A percentile compares a stretch with the other conserved stretches of the same genome.
phyloP scores from a whole-genome alignment of 1,284 basidiomycete genomes.

The Puccinia hordei region DNA sequence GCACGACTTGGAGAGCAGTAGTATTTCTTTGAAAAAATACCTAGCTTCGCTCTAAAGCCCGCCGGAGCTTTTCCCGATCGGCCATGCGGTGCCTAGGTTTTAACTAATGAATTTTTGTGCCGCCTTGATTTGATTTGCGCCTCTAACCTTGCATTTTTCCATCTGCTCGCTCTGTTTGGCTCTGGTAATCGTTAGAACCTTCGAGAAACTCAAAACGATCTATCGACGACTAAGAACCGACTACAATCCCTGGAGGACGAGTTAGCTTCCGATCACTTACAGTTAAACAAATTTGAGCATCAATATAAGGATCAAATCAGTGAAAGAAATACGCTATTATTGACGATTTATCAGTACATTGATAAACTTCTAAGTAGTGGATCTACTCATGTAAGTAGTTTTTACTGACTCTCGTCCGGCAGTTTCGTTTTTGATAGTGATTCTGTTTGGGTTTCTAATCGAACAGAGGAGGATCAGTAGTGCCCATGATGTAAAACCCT shows the following conservation, averaged over 20 bases:
- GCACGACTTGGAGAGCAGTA: too few species aligned
- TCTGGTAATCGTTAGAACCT: slow-evolving; percentile 51
- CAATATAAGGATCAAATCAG: slow-evolving; percentile 86
- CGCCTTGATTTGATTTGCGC: slow-evolving; percentile 55
- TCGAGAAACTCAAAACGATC: slow-evolving; percentile 61
- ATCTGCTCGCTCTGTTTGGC: neutral
- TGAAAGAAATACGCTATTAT: slow-evolving; percentile 84
- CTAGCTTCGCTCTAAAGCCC: too few species aligned
- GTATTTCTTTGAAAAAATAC: slow-evolving; percentile 7
- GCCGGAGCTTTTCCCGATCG: too few species aligned
- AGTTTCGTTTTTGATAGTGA: neutral
- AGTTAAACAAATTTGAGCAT: slow-evolving; percentile 70
- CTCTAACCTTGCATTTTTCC: slow-evolving; percentile 25
- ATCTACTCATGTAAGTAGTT: slow-evolving; percentile 2
- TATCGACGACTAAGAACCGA: slow-evolving; percentile 68
- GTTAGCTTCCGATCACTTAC: slow-evolving; percentile 78
- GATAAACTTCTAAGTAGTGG: slow-evolving; percentile 73
- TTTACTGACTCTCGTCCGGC: neutral
- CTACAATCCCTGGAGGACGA: slow-evolving; percentile 77
- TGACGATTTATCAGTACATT: slow-evolving; percentile 92
- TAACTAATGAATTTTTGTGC: too few species aligned
- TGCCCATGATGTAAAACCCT: slow-evolving; percentile 77
- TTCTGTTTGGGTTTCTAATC: neutral
- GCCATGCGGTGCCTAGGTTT: too few species aligned
- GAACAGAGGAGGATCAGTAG: slow-evolving; percentile 53